Evolutionary conservation across 345 rosid genomes (phyloP).

Genomic region (Gossypium stocksii): DNA sequence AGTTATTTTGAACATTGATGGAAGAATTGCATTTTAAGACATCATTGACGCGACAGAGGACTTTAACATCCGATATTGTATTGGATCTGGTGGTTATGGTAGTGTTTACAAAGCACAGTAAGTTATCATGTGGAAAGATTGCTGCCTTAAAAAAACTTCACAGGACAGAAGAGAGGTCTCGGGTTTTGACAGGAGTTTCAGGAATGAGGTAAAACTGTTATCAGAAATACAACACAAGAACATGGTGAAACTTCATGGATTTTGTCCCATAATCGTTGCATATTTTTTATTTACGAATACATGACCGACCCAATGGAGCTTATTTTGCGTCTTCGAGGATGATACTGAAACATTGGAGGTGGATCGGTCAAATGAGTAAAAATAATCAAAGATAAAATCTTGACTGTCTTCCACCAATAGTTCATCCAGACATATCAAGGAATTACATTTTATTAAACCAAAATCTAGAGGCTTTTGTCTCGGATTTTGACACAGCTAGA

Average conservation of each 20-base stretch:
- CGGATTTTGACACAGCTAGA: background rate
- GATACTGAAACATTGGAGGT: background rate
- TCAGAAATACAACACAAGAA: too few species aligned
- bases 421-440: background rate
- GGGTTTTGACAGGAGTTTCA: too few species aligned
- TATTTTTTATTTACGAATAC: too few species aligned
- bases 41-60: slow-evolving; percentile 5
- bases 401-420: background rate
- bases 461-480: background rate
- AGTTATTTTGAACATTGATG: slow-evolving; percentile 10
- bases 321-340: background rate
- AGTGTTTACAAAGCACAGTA: background rate
- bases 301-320: background rate
- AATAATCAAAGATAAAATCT: too few species aligned
- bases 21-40: slow-evolving; percentile 8
- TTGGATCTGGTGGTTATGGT: slow-evolving; percentile 3
- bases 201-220: too few species aligned
- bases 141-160: slow-evolving; percentile 15
- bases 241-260: too few species aligned
- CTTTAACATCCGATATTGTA: background rate
- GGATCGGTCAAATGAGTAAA: background rate
- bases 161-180: background rate
- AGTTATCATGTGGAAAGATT: background rate
- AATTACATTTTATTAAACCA: background rate
- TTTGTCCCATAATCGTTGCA: too few species aligned